Evolutionary conservation across 352 stramenopile species (phyloP).

Genomic region (Globisporangium camurandrum): DNA sequence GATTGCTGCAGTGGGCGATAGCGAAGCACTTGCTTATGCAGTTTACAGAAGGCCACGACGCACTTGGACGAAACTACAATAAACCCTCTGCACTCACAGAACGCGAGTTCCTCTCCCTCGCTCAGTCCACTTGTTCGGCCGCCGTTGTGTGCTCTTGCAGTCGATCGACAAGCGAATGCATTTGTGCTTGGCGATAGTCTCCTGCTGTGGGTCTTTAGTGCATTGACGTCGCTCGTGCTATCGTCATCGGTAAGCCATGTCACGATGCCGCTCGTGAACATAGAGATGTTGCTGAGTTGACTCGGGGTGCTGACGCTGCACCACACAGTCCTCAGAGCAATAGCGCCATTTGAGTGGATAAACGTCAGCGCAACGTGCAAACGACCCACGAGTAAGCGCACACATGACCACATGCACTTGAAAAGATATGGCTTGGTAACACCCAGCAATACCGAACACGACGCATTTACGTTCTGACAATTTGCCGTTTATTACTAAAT

Average conservation of each 20-base stretch:
- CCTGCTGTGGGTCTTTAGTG: conserved; percentile 89
- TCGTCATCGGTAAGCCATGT: conserved; percentile 95
- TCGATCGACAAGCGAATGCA: neutral
- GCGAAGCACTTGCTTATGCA: conserved; percentile 11
- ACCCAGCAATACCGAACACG: too few relatives aligned
- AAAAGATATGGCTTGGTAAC: too few relatives aligned
- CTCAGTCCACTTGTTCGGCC: conserved; percentile 8
- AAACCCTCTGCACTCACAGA: conserved; percentile 10
- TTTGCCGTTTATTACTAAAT: too few relatives aligned
- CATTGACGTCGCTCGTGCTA: conserved; percentile 90
- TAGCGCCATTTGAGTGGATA: too few relatives aligned
- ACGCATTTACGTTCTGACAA: too few relatives aligned
- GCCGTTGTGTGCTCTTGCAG: conserved; percentile 6
- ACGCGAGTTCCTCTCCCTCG: conserved; percentile 8
- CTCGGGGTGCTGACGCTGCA: conserved; percentile 70
- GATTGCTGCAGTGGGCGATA: conserved; percentile 17
- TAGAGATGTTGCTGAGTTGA: conserved; percentile 86
- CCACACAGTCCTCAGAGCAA: conserved; percentile 42
- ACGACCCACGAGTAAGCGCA: too few relatives aligned
- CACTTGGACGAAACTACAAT: neutral
- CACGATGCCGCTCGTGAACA: conserved; percentile 91
- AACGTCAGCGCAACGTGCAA: too few relatives aligned
- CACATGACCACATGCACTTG: too few relatives aligned
- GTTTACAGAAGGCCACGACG: neutral
- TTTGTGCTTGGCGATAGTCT: conserved; percentile 60